A percentile compares a stretch with the other conserved stretches of the same genome.
Conservation (phyloP, 1,284 basidiomycete species). For the Trichosporon asahii region DNA sequence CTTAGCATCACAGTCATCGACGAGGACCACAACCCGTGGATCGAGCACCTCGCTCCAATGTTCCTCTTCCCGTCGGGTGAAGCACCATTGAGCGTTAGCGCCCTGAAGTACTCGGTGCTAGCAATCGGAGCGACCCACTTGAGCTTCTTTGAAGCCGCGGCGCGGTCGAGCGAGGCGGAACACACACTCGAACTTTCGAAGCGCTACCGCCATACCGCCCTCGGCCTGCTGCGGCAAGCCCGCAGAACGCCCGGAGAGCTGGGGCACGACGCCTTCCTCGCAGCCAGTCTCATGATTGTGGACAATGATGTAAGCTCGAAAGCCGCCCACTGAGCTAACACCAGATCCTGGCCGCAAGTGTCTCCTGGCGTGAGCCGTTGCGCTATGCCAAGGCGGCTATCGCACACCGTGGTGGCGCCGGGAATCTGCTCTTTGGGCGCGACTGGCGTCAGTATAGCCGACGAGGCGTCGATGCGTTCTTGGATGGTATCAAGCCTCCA, state of each 20-base stretch:
- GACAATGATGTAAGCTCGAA: slow-evolving; percentile 34
- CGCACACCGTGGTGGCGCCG: slow-evolving; percentile 34
- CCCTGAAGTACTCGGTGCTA: slow-evolving; percentile 37
- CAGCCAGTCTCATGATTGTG: slow-evolving; percentile 29
- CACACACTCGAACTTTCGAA: slow-evolving; percentile 26
- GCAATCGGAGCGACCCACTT: slow-evolving; percentile 39
- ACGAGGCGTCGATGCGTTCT: slow-evolving; percentile 32
- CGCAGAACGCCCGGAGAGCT: slow-evolving; percentile 27
- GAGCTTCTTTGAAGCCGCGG: slow-evolving; percentile 23
- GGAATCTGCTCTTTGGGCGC: slow-evolving; percentile 30
- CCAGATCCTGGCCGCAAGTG: slow-evolving; percentile 35
- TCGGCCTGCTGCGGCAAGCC: slow-evolving; percentile 34
- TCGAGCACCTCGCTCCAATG: slow-evolving; percentile 39
- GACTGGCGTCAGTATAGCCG: slow-evolving; percentile 28
- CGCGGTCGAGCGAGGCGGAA: slow-evolving; percentile 13
- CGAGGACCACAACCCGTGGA: slow-evolving; percentile 45
- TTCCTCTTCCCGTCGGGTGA: slow-evolving; percentile 37
- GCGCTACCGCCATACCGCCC: slow-evolving; percentile 28
- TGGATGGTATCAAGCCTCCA: slow-evolving; percentile 24
- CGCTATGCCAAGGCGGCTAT: slow-evolving; percentile 32
- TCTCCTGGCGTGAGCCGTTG: slow-evolving; percentile 37
- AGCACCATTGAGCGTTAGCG: slow-evolving; percentile 30
- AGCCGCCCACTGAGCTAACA: too few relatives aligned
- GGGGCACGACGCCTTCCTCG: slow-evolving; percentile 36
- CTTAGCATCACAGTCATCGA: slow-evolving; percentile 42